These are phyloP conservation scores for Letharia lupina DNA, from an alignment of 495 filamentous ascomycete genomes.

Conservation along the genomic window DNA sequence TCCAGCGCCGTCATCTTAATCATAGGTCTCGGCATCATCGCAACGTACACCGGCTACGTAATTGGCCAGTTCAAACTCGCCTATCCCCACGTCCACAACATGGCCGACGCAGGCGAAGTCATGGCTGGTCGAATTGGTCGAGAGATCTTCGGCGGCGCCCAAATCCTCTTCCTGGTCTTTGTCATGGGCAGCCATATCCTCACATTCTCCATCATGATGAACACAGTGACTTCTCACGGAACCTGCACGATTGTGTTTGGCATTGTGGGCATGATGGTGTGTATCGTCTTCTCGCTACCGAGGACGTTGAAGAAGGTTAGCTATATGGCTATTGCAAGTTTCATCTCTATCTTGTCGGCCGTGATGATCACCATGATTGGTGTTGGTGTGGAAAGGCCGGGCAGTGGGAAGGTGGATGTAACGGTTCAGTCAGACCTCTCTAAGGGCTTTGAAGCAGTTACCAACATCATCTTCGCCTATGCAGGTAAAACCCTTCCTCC, in stretches of 20 bases:
- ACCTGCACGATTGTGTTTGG: conserved; percentile 62
- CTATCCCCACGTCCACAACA: conserved; percentile 62
- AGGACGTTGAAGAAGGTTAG: conserved; percentile 52
- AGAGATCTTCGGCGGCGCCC: conserved; percentile 54
- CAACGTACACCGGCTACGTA: conserved; percentile 70
- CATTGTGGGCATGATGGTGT: conserved; percentile 54
- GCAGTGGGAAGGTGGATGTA: conserved; percentile 23
- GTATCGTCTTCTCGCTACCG: conserved; percentile 54
- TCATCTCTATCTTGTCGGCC: conserved; percentile 54
- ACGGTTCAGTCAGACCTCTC: conserved; percentile 13
- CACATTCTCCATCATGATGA: conserved; percentile 64
- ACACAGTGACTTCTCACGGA: conserved; percentile 53
- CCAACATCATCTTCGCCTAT: conserved; percentile 44
- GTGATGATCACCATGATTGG: conserved; percentile 64
- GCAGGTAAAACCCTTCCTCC: conserved; percentile 25
- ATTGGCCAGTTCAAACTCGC: conserved; percentile 69
- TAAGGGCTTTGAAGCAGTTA: conserved; percentile 37
- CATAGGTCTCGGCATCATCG: conserved; percentile 52
- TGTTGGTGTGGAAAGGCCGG: conserved; percentile 41
- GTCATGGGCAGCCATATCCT: conserved; percentile 69
- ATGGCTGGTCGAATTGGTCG: conserved; percentile 55
- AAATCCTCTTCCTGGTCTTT: conserved; percentile 63
- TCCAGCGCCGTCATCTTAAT: conserved; percentile 47
- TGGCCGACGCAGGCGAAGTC: conserved; percentile 63
- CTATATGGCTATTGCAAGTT: conserved; percentile 57